phyloP scores from a whole-genome alignment of 805 yeast species.

The Candida argentea region DNA sequence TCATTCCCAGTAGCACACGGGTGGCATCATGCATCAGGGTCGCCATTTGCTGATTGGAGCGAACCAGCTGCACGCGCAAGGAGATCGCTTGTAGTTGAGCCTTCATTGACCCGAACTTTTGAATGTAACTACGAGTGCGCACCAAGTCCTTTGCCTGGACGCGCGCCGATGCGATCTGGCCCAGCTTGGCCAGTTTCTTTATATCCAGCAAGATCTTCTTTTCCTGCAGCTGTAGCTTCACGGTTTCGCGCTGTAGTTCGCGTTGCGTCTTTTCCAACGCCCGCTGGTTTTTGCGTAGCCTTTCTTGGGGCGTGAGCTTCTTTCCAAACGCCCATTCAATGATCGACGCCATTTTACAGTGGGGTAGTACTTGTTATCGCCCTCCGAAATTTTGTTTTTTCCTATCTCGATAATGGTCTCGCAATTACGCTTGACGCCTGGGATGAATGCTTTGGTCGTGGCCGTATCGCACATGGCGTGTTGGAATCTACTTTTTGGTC shows the following conservation, averaged over 20 bases:
- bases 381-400: neutral
- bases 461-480: too few relatives aligned
- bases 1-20: slow-evolving; percentile 73
- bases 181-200: slow-evolving; percentile 83
- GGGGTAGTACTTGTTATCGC: neutral
- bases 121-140: slow-evolving; percentile 73
- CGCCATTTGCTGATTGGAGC: slow-evolving; percentile 94
- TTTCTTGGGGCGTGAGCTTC: slow-evolving; percentile 87
- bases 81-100: slow-evolving; percentile 94
- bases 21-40: slow-evolving; percentile 93
- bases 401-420: too few relatives aligned
- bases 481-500: too few relatives aligned
- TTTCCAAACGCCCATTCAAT: slow-evolving; percentile 96
- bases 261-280: slow-evolving; percentile 91
- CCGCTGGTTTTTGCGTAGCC: slow-evolving; percentile 89
- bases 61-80: slow-evolving; percentile 80
- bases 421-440: too few relatives aligned
- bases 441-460: too few relatives aligned
- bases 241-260: slow-evolving; percentile 81
- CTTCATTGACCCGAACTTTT: slow-evolving; percentile 86
- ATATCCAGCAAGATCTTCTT: slow-evolving; percentile 79
- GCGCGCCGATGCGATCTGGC: slow-evolving; percentile 82
- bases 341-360: slow-evolving; percentile 54
- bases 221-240: slow-evolving; percentile 83
- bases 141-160: slow-evolving; percentile 94